Conservation (phyloP, 1,284 basidiomycete species). For the Coniferiporia sulphurascens region DNA sequence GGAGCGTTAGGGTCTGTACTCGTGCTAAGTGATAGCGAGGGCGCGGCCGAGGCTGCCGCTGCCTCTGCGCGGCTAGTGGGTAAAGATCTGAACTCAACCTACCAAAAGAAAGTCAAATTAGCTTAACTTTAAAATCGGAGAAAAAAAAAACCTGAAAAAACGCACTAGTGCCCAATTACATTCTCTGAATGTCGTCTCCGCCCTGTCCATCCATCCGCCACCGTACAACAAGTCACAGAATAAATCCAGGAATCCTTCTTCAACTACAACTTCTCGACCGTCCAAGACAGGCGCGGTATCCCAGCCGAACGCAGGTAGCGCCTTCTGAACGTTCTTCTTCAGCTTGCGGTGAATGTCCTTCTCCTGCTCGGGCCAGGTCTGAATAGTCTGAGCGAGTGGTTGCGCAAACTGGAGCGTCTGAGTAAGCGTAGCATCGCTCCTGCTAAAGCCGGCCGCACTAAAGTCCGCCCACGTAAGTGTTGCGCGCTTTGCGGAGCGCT, state of each 20-base stretch:
- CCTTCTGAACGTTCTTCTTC: conserved; percentile 72
- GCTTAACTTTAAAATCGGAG: not conserved
- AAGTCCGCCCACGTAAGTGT: conserved; percentile 88
- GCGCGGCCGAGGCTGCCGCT: not conserved
- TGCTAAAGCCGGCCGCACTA: conserved; percentile 72
- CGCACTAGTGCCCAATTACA: conserved; percentile 89
- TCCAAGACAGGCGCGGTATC: conserved; percentile 75
- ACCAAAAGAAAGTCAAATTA: not conserved
- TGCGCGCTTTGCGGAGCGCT: conserved; percentile 63
- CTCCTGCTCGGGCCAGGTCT: conserved; percentile 66
- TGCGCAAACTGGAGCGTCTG: conserved; percentile 78
- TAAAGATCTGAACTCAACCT: conserved; percentile 83
- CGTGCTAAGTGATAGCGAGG: conserved; percentile 6
- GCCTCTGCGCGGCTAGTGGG: conserved; percentile 29
- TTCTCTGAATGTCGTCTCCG: conserved; percentile 73
- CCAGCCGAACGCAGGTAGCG: conserved; percentile 78
- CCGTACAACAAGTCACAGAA: conserved; percentile 84
- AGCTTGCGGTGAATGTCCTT: conserved; percentile 72
- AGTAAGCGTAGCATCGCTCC: conserved; percentile 66
- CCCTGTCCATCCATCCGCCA: conserved; percentile 76
- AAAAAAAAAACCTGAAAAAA: conserved; percentile 17
- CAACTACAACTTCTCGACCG: conserved; percentile 65
- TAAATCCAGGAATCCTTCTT: conserved; percentile 83
- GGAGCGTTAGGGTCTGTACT: conserved; percentile 20
- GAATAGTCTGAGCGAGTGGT: conserved; percentile 60